A percentile compares a stretch with the other conserved stretches of the same genome.
These are phyloP conservation scores for Rubroboletus satanas DNA, from an alignment of 768 basidiomycete species.

Conservation along the genomic window DNA sequence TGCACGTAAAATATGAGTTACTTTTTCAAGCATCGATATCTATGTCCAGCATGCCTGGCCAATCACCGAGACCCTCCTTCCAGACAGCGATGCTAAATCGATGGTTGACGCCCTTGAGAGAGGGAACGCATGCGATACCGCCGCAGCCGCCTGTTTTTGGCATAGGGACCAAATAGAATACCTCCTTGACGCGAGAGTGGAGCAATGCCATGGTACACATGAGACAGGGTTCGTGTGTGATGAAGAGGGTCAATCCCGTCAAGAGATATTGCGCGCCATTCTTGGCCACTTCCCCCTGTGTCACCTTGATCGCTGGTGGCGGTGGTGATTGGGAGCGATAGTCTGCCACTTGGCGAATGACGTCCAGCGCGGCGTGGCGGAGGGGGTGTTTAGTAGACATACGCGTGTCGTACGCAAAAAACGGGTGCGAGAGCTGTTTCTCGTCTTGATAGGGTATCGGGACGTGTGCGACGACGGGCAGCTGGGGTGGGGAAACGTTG, in stretches of 20 bases:
- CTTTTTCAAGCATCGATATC: conserved; percentile 29
- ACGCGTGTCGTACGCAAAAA: conserved; percentile 71
- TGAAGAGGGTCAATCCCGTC: conserved; percentile 79
- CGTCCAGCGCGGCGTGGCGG: conserved; percentile 79
- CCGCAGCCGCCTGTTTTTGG: conserved; percentile 84
- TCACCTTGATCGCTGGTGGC: background rate
- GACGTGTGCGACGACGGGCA: conserved; percentile 74
- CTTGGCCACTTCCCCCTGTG: conserved; percentile 17
- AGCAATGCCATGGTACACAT: conserved; percentile 97
- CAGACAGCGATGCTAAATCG: conserved; percentile 73
- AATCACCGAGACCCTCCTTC: conserved; percentile 33
- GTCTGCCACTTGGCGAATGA: conserved; percentile 64
- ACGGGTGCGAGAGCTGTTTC: conserved; percentile 28
- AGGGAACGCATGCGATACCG: conserved; percentile 68
- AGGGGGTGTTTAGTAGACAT: conserved; percentile 68
- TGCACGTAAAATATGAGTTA: background rate
- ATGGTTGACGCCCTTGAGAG: conserved; percentile 86
- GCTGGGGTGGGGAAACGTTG: conserved; percentile 34
- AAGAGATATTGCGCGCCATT: conserved; percentile 87
- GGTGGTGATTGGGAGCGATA: conserved; percentile 35
- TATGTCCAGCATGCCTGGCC: conserved; percentile 17
- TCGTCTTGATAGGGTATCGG: conserved; percentile 47
- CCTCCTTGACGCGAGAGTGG: conserved; percentile 89
- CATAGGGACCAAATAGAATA: conserved; percentile 74
- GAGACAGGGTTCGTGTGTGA: conserved; percentile 94